Evolutionary conservation across 768 basidiomycete species (phyloP), one percentile per base, ranked within the genome.

Genomic region (Crassisporium funariophilum): DNA sequence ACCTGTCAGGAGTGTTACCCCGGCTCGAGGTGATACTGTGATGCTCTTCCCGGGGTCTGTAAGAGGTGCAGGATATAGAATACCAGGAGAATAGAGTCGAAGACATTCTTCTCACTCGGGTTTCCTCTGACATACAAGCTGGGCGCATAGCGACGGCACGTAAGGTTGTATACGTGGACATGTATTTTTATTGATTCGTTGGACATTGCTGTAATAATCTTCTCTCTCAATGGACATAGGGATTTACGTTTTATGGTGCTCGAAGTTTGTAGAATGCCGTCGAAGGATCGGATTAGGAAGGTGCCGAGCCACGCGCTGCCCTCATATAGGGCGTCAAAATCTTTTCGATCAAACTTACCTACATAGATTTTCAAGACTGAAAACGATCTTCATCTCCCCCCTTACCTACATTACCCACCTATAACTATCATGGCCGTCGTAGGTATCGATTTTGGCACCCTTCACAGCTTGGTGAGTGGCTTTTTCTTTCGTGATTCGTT

Each of bases 391-490:
- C 22, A 11, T 45, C 44, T 37, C 27, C 34, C 46, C 39, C 41
- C 44, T 46, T 44, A 37, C 23, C 35, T 52, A n/a, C n/a, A n/a
- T n/a, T n/a, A n/a, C n/a, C 50, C 35, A 50, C 44, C 45, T 59
- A 56, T 47, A 53, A 57, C 53, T 54, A 63, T 52, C 63, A 92
- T 91, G 91, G 83, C 91, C 64, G 94, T 95, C 72, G 94, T 98
- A 58, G 94, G 94, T 62, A 82, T 97, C 57, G 94, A 98, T 77
- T 83, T 95, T 65, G 94, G 94, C 64, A 82, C 91, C 44, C 78
- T 95, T 11, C 84, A 86, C 68, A 90, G 87, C 72, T 93, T 95
- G 81, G 91, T 88, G 47, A 29, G 72, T n/a, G n/a, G n/a, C n/a
- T n/a, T 65, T 16, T 25, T 37, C 16, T 21, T 21, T 22, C 46